Evolutionary conservation across 2,329 filamentous ascomycete genomes (phyloP), one percentile per base, ranked within the genome.

Genomic region (Sporothrix phasma): DNA sequence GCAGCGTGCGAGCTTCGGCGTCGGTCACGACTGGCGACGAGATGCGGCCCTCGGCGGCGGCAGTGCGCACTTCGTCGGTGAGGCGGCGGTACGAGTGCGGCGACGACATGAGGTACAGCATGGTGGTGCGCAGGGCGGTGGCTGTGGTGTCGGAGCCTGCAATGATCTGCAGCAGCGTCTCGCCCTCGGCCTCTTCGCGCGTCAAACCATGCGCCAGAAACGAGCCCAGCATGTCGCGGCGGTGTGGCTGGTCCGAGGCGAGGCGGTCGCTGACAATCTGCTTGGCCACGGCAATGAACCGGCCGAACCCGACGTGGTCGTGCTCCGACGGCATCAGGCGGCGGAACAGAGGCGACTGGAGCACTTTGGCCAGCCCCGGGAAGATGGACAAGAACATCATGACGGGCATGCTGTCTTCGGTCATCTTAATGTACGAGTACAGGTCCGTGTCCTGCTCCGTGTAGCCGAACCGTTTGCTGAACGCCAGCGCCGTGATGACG

Each of bases 401-500:
- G 10, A 73, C 74, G 4, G 69, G 75, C 67, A 73, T 72, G 64
- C 65, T 76, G 51, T 73, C 74, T 15, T 70, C 64, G 74, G 64
- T 69, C 46, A 70, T 68, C 58, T 67, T 64, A 41, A 81, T 77
- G 69, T 80, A 81, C 47, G 73, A 74, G 64, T 77, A 77, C 1
- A 76, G 70, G 66, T 83, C 80, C 5, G 71, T 68, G 69, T 83
- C 78, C 17, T 73, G 66, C 6, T 76, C 73, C 3, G 81, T 70
- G 67, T 78, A 80, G 10, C 80, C 79, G 60, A 83, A 80, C 3
- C 75, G 71, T 54, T 76, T 70, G 47, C 81, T 81, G 31, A 84
- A 79, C 0, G 78, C 80, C 13, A 85, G 69, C 3, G 76, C 74
- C 26, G 76, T 80, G 66, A 85, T 82, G 45, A 84, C 79, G 66